Percentiles rank a stretch among this genome's conserved stretches.
Conservation (phyloP, 306 rosid species). For the Canavalia ensiformis region DNA sequence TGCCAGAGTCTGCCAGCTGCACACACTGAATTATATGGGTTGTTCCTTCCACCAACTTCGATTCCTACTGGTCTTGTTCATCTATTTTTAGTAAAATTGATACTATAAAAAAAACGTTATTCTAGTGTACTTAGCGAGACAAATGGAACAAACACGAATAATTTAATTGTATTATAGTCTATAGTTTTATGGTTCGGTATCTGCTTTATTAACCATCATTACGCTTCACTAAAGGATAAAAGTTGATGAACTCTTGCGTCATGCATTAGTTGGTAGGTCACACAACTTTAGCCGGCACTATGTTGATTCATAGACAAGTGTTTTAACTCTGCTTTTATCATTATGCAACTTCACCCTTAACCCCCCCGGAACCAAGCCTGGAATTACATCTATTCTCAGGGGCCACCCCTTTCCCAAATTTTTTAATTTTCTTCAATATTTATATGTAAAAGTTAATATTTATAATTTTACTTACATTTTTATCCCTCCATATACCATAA, state of each 20-base stretch:
- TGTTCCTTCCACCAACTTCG: conserved; percentile 30
- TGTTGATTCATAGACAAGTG: conserved; percentile 46
- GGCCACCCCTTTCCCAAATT: too few species aligned
- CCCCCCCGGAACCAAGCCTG: background rate
- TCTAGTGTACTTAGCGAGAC: conserved; percentile 21
- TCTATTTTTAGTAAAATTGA: conserved; percentile 15
- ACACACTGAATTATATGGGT: conserved; percentile 4
- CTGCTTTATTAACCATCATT: conserved; percentile 41
- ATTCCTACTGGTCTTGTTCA: background rate
- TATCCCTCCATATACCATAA: too few species aligned
- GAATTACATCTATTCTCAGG: too few species aligned
- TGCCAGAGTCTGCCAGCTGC: conserved; percentile 35
- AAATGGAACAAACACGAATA: conserved; percentile 37
- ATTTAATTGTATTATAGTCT: background rate
- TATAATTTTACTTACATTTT: too few species aligned
- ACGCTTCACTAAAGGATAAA: conserved; percentile 43
- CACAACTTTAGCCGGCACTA: conserved; percentile 47
- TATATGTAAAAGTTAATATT: too few species aligned
- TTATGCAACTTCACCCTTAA: conserved; percentile 46
- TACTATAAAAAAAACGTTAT: conserved; percentile 16
- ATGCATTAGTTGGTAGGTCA: conserved; percentile 56
- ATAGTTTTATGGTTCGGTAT: background rate
- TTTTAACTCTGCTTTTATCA: conserved; percentile 35
- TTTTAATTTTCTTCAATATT: too few species aligned
- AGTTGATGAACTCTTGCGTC: conserved; percentile 33